phyloP scores from a whole-genome alignment of 106 monocot genomes.

The Allium cepa region DNA sequence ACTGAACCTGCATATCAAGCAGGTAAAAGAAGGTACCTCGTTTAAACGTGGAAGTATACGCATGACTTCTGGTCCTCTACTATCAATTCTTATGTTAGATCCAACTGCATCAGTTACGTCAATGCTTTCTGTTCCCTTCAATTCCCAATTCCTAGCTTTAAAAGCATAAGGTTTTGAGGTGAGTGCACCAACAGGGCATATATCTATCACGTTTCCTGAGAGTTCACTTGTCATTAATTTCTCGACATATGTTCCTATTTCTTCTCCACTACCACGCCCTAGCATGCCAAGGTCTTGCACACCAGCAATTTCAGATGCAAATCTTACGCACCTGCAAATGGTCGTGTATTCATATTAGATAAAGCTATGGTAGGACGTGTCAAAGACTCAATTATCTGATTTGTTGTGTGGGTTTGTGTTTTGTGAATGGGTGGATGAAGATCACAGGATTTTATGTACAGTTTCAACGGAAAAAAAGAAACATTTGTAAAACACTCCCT shows the following conservation, averaged over 20 bases:
- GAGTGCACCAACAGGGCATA: constrained; percentile 97
- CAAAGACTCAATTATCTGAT: too few relatives aligned
- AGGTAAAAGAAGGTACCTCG: constrained; percentile 45
- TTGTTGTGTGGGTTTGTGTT: too few relatives aligned
- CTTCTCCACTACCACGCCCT: constrained; percentile 99
- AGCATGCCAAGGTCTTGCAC: constrained; percentile 98
- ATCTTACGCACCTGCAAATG: constrained; percentile 60
- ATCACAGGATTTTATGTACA: too few relatives aligned
- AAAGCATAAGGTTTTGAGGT: constrained; percentile 99
- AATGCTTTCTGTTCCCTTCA: constrained; percentile 95
- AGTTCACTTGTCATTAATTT: constrained; percentile 99
- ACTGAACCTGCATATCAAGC: too few relatives aligned
- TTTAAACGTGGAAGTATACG: constrained; percentile 88
- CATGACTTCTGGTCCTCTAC: constrained; percentile 99
- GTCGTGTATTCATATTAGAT: too few relatives aligned
- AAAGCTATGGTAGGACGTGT: too few relatives aligned
- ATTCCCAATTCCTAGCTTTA: constrained; percentile 97
- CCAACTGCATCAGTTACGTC: constrained; percentile 99
- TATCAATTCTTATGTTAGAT: constrained; percentile 95
- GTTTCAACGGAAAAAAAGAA: background rate
- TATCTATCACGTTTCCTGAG: constrained; percentile 98
- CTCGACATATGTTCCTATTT: constrained; percentile 99
- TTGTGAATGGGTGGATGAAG: too few relatives aligned
- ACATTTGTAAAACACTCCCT: background rate
- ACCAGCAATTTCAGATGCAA: constrained; percentile 95